Conservation (phyloP, 2,329 filamentous ascomycete species). For the Stagonosporopsis vannaccii region DNA sequence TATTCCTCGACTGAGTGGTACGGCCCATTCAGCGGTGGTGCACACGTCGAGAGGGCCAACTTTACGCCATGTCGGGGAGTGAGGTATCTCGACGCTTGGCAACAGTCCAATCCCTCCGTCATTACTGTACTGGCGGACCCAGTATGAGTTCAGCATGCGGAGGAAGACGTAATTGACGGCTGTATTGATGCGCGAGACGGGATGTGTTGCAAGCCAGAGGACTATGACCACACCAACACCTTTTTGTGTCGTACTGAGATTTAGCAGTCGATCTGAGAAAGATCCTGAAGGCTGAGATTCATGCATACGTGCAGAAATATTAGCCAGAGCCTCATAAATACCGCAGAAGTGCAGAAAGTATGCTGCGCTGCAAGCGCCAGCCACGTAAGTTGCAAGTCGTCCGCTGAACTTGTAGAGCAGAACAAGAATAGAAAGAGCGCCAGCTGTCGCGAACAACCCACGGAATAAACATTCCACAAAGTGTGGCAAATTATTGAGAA, state of each 20-base stretch:
- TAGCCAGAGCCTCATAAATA: constrained; percentile 22
- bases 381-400: constrained; percentile 23
- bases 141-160: constrained; percentile 18
- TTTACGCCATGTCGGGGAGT: neutral
- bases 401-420: constrained; percentile 27
- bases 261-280: neutral
- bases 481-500: constrained; percentile 28
- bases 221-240: constrained; percentile 18
- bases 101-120: constrained; percentile 18
- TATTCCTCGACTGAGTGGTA: neutral
- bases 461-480: constrained; percentile 19
- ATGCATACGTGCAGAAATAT: neutral
- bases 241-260: constrained; percentile 26
- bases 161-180: constrained; percentile 18
- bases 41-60: neutral
- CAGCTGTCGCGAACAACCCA: constrained; percentile 12
- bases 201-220: constrained; percentile 30
- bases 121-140: constrained; percentile 27
- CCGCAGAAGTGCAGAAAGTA: constrained; percentile 28
- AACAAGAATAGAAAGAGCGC: constrained; percentile 21
- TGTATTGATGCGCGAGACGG: constrained; percentile 23
- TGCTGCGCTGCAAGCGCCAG: constrained; percentile 26
- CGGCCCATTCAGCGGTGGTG: neutral
- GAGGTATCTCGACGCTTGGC: constrained; percentile 31
- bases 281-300: neutral